A percentile compares a stretch with the other conserved stretches of the same genome.
Conservation (phyloP, 371 early-diverging fungal species). For the Syncephalis fuscata region DNA sequence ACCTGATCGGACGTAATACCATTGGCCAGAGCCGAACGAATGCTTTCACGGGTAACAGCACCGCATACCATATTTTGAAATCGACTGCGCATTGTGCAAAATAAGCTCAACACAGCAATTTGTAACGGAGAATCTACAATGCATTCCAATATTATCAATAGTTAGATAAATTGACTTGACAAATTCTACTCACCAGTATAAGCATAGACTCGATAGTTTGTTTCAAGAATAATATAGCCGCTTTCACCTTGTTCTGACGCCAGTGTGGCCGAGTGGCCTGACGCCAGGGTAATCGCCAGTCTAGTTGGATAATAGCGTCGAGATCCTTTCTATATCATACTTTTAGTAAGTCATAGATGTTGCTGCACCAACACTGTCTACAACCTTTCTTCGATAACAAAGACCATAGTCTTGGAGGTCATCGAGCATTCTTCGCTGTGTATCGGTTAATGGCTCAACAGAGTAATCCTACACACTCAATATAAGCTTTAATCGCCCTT, state of each 20-base stretch:
- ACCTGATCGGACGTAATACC: slow-evolving; percentile 94
- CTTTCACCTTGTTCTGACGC: slow-evolving; percentile 14
- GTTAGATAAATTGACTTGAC: no score
- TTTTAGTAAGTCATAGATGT: neutral
- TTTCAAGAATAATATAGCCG: slow-evolving; percentile 76
- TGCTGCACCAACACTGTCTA: neutral
- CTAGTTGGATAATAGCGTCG: slow-evolving; percentile 81
- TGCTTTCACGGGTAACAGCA: slow-evolving; percentile 80
- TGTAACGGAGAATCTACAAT: slow-evolving; percentile 76
- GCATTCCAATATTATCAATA: neutral
- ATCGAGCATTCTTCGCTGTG: slow-evolving; percentile 67
- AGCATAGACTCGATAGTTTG: slow-evolving; percentile 88
- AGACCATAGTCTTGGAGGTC: slow-evolving; percentile 84
- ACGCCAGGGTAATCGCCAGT: slow-evolving; percentile 78
- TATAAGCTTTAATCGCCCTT: neutral
- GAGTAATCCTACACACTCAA: slow-evolving; percentile 49
- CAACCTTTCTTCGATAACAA: slow-evolving; percentile 69
- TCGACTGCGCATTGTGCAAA: slow-evolving; percentile 66
- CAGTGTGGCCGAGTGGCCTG: slow-evolving; percentile 38
- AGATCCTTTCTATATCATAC: slow-evolving; percentile 31
- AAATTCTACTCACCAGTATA: slow-evolving; percentile 52
- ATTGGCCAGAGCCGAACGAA: slow-evolving; percentile 70
- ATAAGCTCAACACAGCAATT: slow-evolving; percentile 90
- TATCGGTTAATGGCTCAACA: slow-evolving; percentile 59
- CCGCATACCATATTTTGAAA: slow-evolving; percentile 95